Conservation (phyloP, 371 early-diverging fungal genomes). For the Syncephalastrum racemosum region DNA sequence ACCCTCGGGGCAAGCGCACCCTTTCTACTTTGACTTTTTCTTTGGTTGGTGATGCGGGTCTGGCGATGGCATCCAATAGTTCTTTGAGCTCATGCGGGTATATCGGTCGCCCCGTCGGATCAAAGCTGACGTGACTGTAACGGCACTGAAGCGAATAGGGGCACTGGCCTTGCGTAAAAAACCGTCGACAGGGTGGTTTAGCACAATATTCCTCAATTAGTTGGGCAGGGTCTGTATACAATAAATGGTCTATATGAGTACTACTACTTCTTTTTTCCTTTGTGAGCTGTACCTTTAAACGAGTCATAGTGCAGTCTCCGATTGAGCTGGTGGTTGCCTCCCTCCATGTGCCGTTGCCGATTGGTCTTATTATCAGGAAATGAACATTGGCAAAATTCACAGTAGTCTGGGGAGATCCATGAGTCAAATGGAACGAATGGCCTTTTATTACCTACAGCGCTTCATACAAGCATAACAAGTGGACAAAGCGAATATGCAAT, state of each 20-base stretch:
- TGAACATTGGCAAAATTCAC: constrained; percentile 48
- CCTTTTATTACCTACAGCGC: too few relatives aligned
- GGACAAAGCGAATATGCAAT: too few relatives aligned
- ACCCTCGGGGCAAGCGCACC: constrained; percentile 31
- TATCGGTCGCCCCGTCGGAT: constrained; percentile 17
- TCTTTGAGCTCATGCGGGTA: constrained; percentile 26
- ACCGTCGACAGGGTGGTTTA: constrained; percentile 42
- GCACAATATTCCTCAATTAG: constrained; percentile 33
- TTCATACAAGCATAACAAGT: too few relatives aligned
- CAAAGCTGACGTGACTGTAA: constrained; percentile 35
- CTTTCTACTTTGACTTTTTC: constrained; percentile 2
- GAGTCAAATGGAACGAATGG: too few relatives aligned
- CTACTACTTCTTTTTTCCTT: neutral
- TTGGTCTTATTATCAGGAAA: constrained; percentile 49
- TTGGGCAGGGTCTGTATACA: constrained; percentile 24
- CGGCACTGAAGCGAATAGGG: constrained; percentile 37
- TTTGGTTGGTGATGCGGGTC: constrained; percentile 7
- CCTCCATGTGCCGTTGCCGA: constrained; percentile 41
- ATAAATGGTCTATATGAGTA: neutral
- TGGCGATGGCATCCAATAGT: neutral
- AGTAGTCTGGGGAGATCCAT: constrained; percentile 29
- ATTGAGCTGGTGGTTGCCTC: constrained; percentile 34
- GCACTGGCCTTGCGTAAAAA: constrained; percentile 27
- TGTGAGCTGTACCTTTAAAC: constrained; percentile 33
- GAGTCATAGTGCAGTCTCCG: constrained; percentile 42